phyloP scores from a whole-genome alignment of 228 moss, liverwort and hornwort genomes.

The Sphagnum fallax region DNA sequence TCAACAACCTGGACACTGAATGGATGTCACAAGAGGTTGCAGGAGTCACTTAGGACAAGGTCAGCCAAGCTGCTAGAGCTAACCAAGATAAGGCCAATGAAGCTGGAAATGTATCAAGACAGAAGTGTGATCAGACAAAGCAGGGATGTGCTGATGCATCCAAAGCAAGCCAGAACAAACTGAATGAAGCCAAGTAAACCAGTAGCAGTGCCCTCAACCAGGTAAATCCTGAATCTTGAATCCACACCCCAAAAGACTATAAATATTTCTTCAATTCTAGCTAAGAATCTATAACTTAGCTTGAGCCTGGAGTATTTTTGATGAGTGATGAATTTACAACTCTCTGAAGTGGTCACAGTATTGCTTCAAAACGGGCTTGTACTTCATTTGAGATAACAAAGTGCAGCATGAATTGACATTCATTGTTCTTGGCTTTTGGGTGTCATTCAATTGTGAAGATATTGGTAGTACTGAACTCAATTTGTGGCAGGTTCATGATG shows the following conservation, averaged over 20 bases:
- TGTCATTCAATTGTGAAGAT: neutral
- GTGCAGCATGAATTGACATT: no score
- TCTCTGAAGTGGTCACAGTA: neutral
- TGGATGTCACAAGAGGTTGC: no score
- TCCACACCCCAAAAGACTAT: no score
- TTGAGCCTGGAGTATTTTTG: neutral
- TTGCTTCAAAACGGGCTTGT: no score
- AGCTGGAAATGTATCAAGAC: constrained; percentile 8
- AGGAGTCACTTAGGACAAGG: no score
- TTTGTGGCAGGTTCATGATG: neutral
- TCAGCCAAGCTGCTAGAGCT: neutral
- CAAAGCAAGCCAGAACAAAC: neutral
- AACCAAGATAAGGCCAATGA: constrained; percentile 7
- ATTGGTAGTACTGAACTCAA: neutral
- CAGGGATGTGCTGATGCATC: constrained; percentile 4
- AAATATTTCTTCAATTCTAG: neutral
- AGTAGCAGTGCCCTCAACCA: neutral
- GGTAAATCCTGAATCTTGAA: constrained; percentile 3
- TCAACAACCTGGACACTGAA: no score
- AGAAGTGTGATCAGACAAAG: constrained; percentile 21
- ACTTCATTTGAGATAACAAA: no score
- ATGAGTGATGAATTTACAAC: neutral
- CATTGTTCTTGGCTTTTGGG: neutral
- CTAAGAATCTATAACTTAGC: neutral
- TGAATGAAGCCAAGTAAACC: constrained; percentile 5